Evolutionary conservation across 176 grass and related monocot genomes (phyloP).

Genomic region (Rhynchospora breviuscula): DNA sequence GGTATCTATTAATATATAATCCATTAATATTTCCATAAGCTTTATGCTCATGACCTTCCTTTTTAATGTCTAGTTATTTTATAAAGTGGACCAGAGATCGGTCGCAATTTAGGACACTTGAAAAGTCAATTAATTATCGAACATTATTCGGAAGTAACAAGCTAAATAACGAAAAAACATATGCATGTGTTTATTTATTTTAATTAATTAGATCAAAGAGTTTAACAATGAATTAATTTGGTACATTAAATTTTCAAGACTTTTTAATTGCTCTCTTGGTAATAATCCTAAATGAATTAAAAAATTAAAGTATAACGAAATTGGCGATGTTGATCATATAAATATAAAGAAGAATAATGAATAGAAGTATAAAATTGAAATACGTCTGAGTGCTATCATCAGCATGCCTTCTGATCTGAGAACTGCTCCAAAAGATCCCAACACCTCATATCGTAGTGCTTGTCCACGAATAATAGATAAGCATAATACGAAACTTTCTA

Average conservation of each 20-base stretch:
- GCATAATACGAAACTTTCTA: constrained; percentile 12
- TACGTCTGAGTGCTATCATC: background rate
- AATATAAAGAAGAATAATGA: background rate
- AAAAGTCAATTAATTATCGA: too few relatives aligned
- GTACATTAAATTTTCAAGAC: too few relatives aligned
- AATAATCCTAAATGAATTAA: too few relatives aligned
- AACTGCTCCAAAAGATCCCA: background rate
- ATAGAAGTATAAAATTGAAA: background rate
- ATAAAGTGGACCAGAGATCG: too few relatives aligned
- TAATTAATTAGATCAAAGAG: too few relatives aligned
- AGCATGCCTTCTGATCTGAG: constrained; percentile 1
- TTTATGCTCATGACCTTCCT: background rate
- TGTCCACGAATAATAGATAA: background rate
- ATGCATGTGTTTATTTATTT: too few relatives aligned
- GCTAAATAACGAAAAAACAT: too few relatives aligned
- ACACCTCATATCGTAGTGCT: constrained; percentile 8
- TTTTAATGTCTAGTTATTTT: background rate
- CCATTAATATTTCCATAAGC: background rate
- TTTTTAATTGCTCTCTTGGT: too few relatives aligned
- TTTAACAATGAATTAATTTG: too few relatives aligned
- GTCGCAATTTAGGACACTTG: too few relatives aligned
- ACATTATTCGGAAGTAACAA: too few relatives aligned
- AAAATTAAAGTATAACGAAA: background rate
- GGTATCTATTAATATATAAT: background rate
- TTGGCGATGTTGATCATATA: background rate